These are phyloP conservation scores for Gentiana macrophylla DNA, from an alignment of 257 asterid species.

Conservation along the genomic window DNA sequence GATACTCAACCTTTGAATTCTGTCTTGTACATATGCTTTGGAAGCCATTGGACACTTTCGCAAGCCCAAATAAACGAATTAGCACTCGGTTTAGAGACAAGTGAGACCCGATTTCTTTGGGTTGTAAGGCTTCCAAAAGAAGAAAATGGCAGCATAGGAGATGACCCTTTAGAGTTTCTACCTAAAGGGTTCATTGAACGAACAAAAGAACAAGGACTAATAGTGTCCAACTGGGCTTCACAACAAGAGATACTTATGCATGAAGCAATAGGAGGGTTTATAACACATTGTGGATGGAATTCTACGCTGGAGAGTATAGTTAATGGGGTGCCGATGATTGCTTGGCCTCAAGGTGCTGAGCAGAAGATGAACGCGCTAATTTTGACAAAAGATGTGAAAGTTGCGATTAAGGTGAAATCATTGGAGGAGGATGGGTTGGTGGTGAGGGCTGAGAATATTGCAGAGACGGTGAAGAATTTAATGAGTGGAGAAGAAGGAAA, in stretches of 20 bases:
- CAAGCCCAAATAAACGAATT: constrained; percentile 6
- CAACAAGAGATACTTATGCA: constrained; percentile 7
- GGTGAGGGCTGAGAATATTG: constrained; percentile 1
- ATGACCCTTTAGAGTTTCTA: neutral
- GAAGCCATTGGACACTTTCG: constrained; percentile 4
- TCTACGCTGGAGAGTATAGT: constrained; percentile 4
- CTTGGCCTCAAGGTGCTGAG: constrained; percentile 4
- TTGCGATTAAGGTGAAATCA: constrained; percentile 17
- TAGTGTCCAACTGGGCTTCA: constrained; percentile 10
- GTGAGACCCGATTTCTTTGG: neutral
- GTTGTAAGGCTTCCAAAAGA: neutral
- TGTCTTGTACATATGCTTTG: constrained; percentile 7
- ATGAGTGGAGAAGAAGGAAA: neutral
- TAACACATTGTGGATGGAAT: constrained; percentile 13
- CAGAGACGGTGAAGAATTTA: neutral
- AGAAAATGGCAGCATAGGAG: neutral
- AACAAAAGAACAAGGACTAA: constrained; percentile 7
- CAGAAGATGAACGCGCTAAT: constrained; percentile 31
- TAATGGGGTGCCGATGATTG: constrained; percentile 11
- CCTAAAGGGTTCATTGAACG: constrained; percentile 8
- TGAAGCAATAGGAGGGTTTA: constrained; percentile 4
- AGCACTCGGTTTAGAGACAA: constrained; percentile 10
- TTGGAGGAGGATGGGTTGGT: neutral
- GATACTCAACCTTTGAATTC: neutral
- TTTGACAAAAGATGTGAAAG: constrained; percentile 29